Percentiles rank a stretch among this genome's conserved stretches.
Evolutionary conservation across 257 asterid species (phyloP).

Genomic region (Scutellaria barbata): DNA sequence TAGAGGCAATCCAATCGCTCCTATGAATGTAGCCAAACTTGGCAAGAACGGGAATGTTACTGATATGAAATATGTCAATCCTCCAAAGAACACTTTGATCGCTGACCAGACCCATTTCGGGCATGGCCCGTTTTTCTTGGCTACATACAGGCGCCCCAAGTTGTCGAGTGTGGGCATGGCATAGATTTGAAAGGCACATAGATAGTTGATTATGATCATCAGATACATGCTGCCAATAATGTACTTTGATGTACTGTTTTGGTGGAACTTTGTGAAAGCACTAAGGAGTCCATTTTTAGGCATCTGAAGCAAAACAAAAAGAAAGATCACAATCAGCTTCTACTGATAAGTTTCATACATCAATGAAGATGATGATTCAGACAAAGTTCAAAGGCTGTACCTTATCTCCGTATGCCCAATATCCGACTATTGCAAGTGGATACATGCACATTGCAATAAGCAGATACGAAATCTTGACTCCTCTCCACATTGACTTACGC

Average conservation of each 20-base stretch:
- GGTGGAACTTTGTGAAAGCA: constrained; percentile 43
- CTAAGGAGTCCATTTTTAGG: constrained; percentile 36
- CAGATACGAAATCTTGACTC: constrained; percentile 48
- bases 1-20: constrained; percentile 59
- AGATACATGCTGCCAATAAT: constrained; percentile 42
- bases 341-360: not conserved
- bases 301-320: constrained; percentile 43
- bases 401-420: constrained; percentile 65
- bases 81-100: constrained; percentile 58
- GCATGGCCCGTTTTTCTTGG: constrained; percentile 53
- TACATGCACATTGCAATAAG: constrained; percentile 50
- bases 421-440: constrained; percentile 68
- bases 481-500: constrained; percentile 66
- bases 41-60: constrained; percentile 70
- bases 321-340: not conserved
- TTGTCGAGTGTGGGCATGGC: constrained; percentile 75
- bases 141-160: constrained; percentile 51
- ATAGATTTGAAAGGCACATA: constrained; percentile 70
- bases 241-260: constrained; percentile 45
- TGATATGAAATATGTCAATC: constrained; percentile 56
- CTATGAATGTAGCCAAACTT: constrained; percentile 52
- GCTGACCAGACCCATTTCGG: constrained; percentile 58
- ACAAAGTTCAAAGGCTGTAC: constrained; percentile 22
- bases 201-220: constrained; percentile 47
- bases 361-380: not conserved